phyloP scores from a whole-genome alignment of 345 rosid species.

The Chamaenerion angustifolium region DNA sequence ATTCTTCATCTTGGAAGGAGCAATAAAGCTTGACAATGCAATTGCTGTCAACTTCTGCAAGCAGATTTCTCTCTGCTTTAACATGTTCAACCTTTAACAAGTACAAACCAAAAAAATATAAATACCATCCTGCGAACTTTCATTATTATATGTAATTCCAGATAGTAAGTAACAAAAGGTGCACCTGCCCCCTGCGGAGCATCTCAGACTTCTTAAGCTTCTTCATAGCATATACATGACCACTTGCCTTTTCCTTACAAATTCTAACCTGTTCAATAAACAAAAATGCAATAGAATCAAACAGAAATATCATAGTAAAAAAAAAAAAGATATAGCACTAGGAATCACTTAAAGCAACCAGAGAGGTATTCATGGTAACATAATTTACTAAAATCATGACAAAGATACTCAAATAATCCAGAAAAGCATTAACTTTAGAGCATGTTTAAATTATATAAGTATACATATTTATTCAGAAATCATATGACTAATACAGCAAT shows the following conservation, averaged over 20 bases:
- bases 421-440: too few species aligned
- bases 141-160: neutral
- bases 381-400: too few species aligned
- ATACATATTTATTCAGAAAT: too few species aligned
- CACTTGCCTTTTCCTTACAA: constrained; percentile 75
- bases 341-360: too few species aligned
- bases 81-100: constrained; percentile 90
- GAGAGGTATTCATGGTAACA: too few species aligned
- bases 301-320: too few species aligned
- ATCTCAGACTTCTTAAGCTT: constrained; percentile 93
- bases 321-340: too few species aligned
- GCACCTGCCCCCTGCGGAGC: constrained; percentile 97
- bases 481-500: too few species aligned
- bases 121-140: neutral
- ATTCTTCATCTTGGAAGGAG: constrained; percentile 95
- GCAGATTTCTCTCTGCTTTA: constrained; percentile 94
- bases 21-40: constrained; percentile 92
- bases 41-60: constrained; percentile 96
- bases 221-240: constrained; percentile 91
- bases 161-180: neutral
- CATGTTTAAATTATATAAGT: too few species aligned
- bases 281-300: constrained; percentile 1
- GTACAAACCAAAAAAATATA: constrained; percentile 1
- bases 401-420: too few species aligned
- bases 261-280: constrained; percentile 55